A percentile compares a stretch with the other conserved stretches of the same genome.
Conservation (phyloP, 2,329 filamentous ascomycete genomes). For the Teratosphaeria gauchensis region DNA sequence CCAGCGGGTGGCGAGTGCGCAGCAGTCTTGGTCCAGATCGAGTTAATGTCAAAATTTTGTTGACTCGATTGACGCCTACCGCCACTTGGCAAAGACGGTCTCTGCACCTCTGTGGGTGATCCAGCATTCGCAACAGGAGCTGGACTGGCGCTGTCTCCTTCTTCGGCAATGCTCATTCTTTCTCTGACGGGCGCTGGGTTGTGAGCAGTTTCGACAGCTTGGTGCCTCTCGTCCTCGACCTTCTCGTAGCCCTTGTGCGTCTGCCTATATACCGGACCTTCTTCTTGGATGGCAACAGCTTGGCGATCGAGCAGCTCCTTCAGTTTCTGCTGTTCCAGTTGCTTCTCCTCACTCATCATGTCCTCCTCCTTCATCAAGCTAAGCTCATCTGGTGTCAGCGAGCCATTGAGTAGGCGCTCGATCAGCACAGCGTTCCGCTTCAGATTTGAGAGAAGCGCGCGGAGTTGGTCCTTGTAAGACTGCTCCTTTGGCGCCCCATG, state of each 20-base stretch:
- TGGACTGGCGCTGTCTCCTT: constrained; percentile 3
- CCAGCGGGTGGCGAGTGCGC: constrained; percentile 53
- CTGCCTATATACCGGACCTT: constrained; percentile 68
- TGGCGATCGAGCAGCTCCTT: constrained; percentile 72
- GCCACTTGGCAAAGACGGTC: background rate
- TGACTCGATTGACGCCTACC: constrained; percentile 26
- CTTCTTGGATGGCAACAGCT: constrained; percentile 65
- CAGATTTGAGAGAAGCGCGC: constrained; percentile 73
- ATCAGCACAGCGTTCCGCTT: constrained; percentile 78
- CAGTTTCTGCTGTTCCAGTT: constrained; percentile 65
- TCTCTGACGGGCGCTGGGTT: constrained; percentile 37
- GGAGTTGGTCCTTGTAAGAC: constrained; percentile 55
- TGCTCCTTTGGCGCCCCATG: constrained; percentile 43
- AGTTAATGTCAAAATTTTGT: constrained; percentile 64
- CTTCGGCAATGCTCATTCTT: constrained; percentile 28
- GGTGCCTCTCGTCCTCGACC: constrained; percentile 58
- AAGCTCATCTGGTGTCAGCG: constrained; percentile 62
- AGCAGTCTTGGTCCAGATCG: constrained; percentile 68
- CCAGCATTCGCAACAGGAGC: constrained; percentile 6
- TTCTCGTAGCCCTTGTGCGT: constrained; percentile 95
- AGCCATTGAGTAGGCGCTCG: constrained; percentile 62
- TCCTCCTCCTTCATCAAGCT: constrained; percentile 85
- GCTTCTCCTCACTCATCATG: constrained; percentile 83
- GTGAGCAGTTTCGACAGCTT: constrained; percentile 38
- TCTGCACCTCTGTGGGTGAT: constrained; percentile 9